Evolutionary conservation across 2,329 filamentous ascomycete species (phyloP).

Genomic region (Ascochyta fabae): DNA sequence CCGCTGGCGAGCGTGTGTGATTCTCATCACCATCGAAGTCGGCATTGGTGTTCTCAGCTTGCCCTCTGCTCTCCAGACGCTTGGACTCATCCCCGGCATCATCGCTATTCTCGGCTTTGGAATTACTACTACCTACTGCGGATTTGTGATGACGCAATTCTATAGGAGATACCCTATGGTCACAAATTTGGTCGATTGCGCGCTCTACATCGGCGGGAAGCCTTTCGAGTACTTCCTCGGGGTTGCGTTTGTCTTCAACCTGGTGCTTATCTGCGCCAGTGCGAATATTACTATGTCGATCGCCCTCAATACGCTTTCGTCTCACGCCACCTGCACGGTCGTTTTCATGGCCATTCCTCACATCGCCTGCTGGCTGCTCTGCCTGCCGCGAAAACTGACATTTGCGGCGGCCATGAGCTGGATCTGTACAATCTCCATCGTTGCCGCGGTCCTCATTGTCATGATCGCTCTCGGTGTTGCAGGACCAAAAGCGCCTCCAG

Average conservation of each 20-base stretch:
- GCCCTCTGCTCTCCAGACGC: constrained; percentile 36
- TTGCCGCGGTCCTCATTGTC: constrained; percentile 68
- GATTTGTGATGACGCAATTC: constrained; percentile 36
- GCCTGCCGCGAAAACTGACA: constrained; percentile 67
- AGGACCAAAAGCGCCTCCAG: constrained; percentile 46
- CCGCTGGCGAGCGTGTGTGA: constrained; percentile 38
- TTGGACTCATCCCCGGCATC: constrained; percentile 40
- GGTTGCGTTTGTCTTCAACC: constrained; percentile 34
- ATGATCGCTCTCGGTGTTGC: constrained; percentile 69
- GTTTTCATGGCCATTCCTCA: constrained; percentile 67
- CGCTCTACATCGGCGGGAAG: constrained; percentile 35
- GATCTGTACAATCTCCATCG: constrained; percentile 64
- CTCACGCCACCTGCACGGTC: constrained; percentile 68
- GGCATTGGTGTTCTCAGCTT: constrained; percentile 40
- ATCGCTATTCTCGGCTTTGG: constrained; percentile 41
- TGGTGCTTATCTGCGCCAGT: constrained; percentile 37
- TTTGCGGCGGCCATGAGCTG: constrained; percentile 65
- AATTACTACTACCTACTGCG: constrained; percentile 34
- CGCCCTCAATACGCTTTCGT: constrained; percentile 68
- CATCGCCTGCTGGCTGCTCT: constrained; percentile 65
- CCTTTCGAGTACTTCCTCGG: constrained; percentile 36
- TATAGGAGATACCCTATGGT: constrained; percentile 37
- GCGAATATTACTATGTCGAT: constrained; percentile 54
- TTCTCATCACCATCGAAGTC: constrained; percentile 41
- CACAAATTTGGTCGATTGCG: constrained; percentile 40